Evolutionary conservation across 2,329 filamentous ascomycete genomes (phyloP).

Genomic region (Alternaria sp.): DNA sequence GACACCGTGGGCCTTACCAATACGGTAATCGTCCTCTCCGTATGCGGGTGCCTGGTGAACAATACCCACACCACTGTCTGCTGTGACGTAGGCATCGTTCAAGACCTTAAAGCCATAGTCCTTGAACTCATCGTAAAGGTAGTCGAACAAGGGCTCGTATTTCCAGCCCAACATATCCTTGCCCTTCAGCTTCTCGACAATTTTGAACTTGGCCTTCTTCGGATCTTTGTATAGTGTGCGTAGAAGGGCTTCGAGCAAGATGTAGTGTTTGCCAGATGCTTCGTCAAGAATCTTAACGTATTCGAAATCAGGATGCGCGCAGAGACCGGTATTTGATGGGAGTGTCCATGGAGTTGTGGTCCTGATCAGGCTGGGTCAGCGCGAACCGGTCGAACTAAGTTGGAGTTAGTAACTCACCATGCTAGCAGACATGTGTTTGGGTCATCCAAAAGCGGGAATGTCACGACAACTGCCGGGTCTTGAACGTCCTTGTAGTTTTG

Average conservation of each 20-base stretch:
- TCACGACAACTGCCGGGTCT: constrained; percentile 87
- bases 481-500: constrained; percentile 95
- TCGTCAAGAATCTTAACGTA: constrained; percentile 89
- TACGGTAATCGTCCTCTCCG: constrained; percentile 94
- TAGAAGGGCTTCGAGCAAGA: constrained; percentile 82
- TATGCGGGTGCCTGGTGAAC: constrained; percentile 94
- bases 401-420: constrained; percentile 60
- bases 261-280: constrained; percentile 80
- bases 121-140: constrained; percentile 89
- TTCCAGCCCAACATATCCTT: constrained; percentile 87
- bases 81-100: constrained; percentile 85
- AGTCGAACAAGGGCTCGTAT: constrained; percentile 88
- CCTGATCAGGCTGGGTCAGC: constrained; percentile 26
- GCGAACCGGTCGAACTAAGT: not conserved
- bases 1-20: constrained; percentile 77
- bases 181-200: constrained; percentile 80
- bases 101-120: constrained; percentile 82
- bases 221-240: constrained; percentile 89
- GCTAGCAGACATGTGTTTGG: constrained; percentile 78
- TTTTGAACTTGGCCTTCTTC: constrained; percentile 92
- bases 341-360: constrained; percentile 91
- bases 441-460: constrained; percentile 83
- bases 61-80: constrained; percentile 89
- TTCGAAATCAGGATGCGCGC: constrained; percentile 82
- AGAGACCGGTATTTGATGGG: constrained; percentile 80